Evolutionary conservation across 306 rosid species (phyloP).

Genomic region (Luffa aegyptiaca): DNA sequence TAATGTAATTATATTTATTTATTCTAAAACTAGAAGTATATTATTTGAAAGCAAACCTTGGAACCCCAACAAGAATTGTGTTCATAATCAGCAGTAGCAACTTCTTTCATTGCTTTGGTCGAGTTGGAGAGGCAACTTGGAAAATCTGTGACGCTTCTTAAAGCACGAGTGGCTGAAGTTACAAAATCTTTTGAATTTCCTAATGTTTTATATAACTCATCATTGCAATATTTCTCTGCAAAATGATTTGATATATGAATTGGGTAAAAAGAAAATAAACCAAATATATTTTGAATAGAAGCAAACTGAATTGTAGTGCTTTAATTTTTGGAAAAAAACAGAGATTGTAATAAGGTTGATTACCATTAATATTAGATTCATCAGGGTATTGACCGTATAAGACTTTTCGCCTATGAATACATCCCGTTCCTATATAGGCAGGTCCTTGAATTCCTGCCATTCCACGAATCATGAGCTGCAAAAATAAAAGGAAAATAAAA

Average conservation of each 20-base stretch:
- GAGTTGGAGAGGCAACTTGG: background rate
- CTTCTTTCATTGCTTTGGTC: background rate
- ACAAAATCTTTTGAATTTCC: background rate
- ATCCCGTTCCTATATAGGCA: too few relatives aligned
- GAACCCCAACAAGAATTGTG: background rate
- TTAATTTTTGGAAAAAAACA: too few relatives aligned
- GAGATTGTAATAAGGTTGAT: background rate
- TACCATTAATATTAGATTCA: background rate
- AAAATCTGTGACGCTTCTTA: background rate
- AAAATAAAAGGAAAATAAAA: background rate
- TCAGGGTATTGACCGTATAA: too few relatives aligned
- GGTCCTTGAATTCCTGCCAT: too few relatives aligned
- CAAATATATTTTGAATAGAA: background rate
- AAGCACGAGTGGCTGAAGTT: background rate
- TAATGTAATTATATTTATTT: too few relatives aligned
- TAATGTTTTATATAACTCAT: background rate
- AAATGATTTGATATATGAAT: background rate
- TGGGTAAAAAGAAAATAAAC: background rate
- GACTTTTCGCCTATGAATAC: too few relatives aligned
- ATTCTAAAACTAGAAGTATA: too few relatives aligned
- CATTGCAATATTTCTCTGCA: background rate
- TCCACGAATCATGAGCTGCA: too few relatives aligned
- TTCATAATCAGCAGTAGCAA: conserved; percentile 11
- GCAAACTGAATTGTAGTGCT: background rate
- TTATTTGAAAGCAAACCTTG: too few relatives aligned